Base-by-base conservation (phyloP, 1,139 yeast species). In the Zygoascus hellenicus region DNA sequence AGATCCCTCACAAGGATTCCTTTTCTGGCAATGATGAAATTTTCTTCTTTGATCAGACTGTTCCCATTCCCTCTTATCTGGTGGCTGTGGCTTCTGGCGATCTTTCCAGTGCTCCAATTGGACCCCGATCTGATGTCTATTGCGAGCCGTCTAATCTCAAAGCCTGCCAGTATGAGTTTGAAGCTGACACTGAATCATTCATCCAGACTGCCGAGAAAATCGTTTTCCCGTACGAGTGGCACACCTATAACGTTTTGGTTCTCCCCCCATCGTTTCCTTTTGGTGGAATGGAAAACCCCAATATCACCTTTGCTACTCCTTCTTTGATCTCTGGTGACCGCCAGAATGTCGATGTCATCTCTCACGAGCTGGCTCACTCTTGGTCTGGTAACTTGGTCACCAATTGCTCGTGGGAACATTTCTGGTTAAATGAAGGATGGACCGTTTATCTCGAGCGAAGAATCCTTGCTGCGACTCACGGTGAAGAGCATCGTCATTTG, bases 371-470 rank as follows among this genome's bases (percentile, higher is more conserved):
- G 58, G 94, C 96, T 2, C 96, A 88, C 65, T 83, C 95, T 32
- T 88, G 96, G 95, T 77, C 88, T 2, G 96, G 96, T 42, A 88
- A 88, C 63, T 73, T 88, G 56, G 95, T 88, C 42, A 88, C 96
- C 38, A 88, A 86, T 67, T 80, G 85, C 58, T 82, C 92, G 0
- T 88, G 96, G 94, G 92, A 86, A 63, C 96, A 88, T 67, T 87
- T 89, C 65, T 89, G 96, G 95, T 74, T 89, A 55, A 89, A 89
- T 63, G 97, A 89, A 69, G 97, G 97, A 37, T 88, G 96, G 96
- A 87, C 96, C 13, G 96, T 89, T 26, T 89, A 88, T 63, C 67
- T 89, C 35, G 96, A 89, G 66, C 78, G 97, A 64, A 74, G 96
- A 58, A 89, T 89, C 52, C 70, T 81, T 38, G 96, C 86, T 30